Base-by-base conservation (phyloP, 1,284 basidiomycete genomes). In the Trichosporon sp. region DNA sequence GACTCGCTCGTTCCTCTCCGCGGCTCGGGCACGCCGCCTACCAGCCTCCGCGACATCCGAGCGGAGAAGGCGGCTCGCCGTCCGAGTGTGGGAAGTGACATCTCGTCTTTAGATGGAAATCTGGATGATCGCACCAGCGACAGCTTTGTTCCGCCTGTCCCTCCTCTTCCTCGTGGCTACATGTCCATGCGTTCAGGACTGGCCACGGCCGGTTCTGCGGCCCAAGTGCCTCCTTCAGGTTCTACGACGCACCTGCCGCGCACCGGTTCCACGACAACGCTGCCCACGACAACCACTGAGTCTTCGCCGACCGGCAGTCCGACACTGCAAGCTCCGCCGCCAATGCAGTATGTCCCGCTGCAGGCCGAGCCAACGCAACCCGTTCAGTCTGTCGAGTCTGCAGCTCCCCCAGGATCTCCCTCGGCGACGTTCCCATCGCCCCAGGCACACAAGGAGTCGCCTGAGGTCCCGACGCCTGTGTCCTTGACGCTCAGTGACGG, bases 161-260 rank as follows among this genome's bases (percentile, higher is more conserved):
- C 96, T 40, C 96, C 97, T 59, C 85, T 99, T 21, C 96, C 96
- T 46, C 98, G 97, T 84, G 93, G 94, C 76, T 95, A 91, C 84
- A 89, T 90, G 73, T 91, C 92, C 5, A 78, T 81, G 78, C 69
- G 76, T 46, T 77, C 79, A 61, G 76, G 77, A 14, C 66, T 80
- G 16, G 65, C 77, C 4, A 69, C 66, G 2, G 68, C 71, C 21
- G 70, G 66, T 10, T 71, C 73, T 35, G 59, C 59, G 6, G 16
- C 59, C 14, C 59, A 63, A 7, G 31, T 64, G 71, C 59, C 43
- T 12, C 59, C 43, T 4, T 46, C 19, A 43, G 56, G 70, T 19
- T 76, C 73, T 1, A 10, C 59, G 7, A 63, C 59, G 16, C 11
- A 63, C 19, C 63, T 74, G 68, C 75, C 67, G 43, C 75, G 64